These are phyloP conservation scores for Sporothrix inflata DNA, from an alignment of 2,329 filamentous ascomycete species.

Conservation along the genomic window DNA sequence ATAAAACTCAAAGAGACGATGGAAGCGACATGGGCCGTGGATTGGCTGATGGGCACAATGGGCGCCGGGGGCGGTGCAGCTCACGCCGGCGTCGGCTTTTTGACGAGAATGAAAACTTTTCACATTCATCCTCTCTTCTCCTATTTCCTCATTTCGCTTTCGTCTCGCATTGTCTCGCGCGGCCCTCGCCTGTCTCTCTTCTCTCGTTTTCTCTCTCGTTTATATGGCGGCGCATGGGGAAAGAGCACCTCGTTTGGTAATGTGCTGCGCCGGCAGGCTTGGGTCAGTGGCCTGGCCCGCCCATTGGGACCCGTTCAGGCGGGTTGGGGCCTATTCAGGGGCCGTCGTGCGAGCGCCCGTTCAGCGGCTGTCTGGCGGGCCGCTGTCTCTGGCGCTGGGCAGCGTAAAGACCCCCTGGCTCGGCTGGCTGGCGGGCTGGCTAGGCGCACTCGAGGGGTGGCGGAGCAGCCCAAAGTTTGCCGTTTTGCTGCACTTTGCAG, in stretches of 20 bases:
- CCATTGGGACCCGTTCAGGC: background rate
- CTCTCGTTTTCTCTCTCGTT: background rate
- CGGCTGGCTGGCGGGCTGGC: background rate
- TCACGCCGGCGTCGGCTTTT: background rate
- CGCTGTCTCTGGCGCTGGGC: background rate
- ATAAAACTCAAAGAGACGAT: background rate
- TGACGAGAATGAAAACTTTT: background rate
- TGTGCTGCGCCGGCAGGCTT: background rate
- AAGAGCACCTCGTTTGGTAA: background rate
- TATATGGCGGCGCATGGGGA: background rate
- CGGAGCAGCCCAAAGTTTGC: slow-evolving; percentile 21
- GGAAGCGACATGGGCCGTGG: background rate
- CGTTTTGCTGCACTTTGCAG: background rate
- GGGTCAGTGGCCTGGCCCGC: background rate
- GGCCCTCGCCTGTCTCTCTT: background rate
- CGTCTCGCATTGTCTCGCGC: background rate
- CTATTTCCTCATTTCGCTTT: background rate
- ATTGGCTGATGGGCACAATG: background rate
- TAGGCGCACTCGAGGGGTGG: slow-evolving; percentile 19
- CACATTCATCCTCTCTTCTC: background rate
- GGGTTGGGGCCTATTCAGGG: background rate
- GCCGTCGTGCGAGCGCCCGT: background rate
- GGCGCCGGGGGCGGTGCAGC: slow-evolving; percentile 9
- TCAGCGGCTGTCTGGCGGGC: background rate
- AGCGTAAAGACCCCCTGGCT: background rate